Conservation (phyloP, 352 stramenopile species). For the Phytophthora litchii region DNA sequence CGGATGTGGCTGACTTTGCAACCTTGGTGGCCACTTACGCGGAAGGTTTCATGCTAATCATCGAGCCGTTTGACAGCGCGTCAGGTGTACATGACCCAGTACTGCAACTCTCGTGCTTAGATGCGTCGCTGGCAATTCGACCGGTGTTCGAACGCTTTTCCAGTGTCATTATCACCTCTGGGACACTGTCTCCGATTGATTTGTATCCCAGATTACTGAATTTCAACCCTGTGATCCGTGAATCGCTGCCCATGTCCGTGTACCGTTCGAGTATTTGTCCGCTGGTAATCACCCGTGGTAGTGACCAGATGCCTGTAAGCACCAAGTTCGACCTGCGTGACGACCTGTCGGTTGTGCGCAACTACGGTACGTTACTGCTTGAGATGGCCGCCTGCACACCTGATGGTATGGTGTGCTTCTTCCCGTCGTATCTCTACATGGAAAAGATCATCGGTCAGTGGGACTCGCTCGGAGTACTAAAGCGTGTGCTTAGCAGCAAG, state of each 20-base stretch:
- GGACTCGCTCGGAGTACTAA: conserved; percentile 92
- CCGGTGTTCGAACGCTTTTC: conserved; percentile 97
- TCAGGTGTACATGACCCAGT: conserved; percentile 80
- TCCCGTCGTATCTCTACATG: conserved; percentile 99
- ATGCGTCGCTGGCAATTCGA: conserved; percentile 97
- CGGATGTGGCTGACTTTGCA: conserved; percentile 97
- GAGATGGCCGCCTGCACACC: conserved; percentile 94
- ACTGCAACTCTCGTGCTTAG: conserved; percentile 96
- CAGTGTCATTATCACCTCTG: conserved; percentile 91
- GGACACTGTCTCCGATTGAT: conserved; percentile 98
- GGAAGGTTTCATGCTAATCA: conserved; percentile 98
- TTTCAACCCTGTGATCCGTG: conserved; percentile 96
- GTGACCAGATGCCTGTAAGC: conserved; percentile 96
- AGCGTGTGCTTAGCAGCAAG: conserved; percentile 96
- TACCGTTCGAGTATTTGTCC: conserved; percentile 98
- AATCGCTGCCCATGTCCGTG: conserved; percentile 98
- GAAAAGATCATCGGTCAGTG: conserved; percentile 98
- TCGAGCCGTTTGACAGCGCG: conserved; percentile 92
- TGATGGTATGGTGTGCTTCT: conserved; percentile 99
- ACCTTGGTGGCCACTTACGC: conserved; percentile 97
- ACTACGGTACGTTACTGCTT: conserved; percentile 96
- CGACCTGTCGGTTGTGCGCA: conserved; percentile 93
- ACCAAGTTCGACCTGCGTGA: conserved; percentile 93
- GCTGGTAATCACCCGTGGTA: conserved; percentile 97
- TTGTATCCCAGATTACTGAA: conserved; percentile 98